Evolutionary conservation across 257 asterid species (phyloP), one percentile per base, ranked within the genome.

Genomic region (Solanum pimpinellifolium): DNA sequence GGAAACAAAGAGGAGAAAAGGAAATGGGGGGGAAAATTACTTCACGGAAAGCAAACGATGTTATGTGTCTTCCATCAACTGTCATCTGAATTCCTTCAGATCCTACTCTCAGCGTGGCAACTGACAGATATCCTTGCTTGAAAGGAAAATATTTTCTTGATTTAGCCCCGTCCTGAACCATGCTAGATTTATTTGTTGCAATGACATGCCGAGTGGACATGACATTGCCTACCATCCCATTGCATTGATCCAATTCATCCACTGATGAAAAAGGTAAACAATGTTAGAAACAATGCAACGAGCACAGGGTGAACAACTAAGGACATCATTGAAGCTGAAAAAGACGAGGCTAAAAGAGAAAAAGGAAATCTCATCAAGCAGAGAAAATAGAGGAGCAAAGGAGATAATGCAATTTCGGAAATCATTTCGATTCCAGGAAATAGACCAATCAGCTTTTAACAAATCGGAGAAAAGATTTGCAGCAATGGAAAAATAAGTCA

Each of bases 41-140:
- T 91, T 96, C 98, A 77, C 98, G 99, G 76, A 94, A 96, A 86
- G 98, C 93, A 88, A 97, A 97, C 59, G 98, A 97, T 25, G 98
- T 94, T 88, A 95, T 86, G 93, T 97, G 98, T 89, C 94, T 97
- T 86, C 99, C 99, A 91, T 97, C 99, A 83, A 97, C 99, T 4
- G 98, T 93, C 98, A 95, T 96, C 90, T 97, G 99, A 87, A 97
- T 92, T 90, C 99, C 99, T 91, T 97, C 99, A 41, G 98, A 91
- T 44, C 99, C 98, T 29, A 97, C 97, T 90, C 99, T 92, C 68
- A 97, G 90, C 23, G 99, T 97, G 33, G 98, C 97, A 87, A 94
- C 99, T 84, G 96, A 96, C 68, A 96, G 91, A 90, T 93, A 91
- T 84, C 95, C 94, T 91, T 96, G 99, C 94, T 89, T 95, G 86